Base-by-base conservation (phyloP, 441 rosid genomes). In the Pelargonium australe region DNA sequence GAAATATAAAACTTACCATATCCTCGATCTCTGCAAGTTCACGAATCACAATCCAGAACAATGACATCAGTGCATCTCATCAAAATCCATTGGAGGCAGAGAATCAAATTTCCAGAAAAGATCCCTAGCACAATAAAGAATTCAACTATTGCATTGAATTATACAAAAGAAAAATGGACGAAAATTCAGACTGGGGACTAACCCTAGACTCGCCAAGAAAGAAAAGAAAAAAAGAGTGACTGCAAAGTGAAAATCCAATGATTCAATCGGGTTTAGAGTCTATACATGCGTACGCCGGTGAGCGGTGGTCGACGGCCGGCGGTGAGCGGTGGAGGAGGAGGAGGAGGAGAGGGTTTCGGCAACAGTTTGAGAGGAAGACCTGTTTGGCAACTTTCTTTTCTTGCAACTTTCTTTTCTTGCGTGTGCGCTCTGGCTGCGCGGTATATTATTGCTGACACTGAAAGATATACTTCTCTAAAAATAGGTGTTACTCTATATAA, bases 11-110 rank as follows among this genome's bases (percentile, higher is more conserved):
- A 23, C 55, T 45, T 79, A 80, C 87, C 85, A 82, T 82, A 49
- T 81, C 84, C 68, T 82, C 85, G 66, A 77, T 81, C 68, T 86
- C 89, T 47, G 81, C 91, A 67, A 87, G 81, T 68, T 81, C 87
- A 80, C 87, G 82, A 77, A 81, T 78, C 34, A 76, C 85, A 81
- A 78, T 66, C 83, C 83, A 84, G 77, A 85, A 83, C 68, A 69
- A 70, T 78, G 91, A 83, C 90, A 86, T 87, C 80, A 85, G 83
- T 73, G 75, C 75, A 60, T 68, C 3, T 61, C 63, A 81, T 74
- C 67, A 81, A 79, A 78, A 69, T 80, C 78, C 87, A 80, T 84
- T 76, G 63, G 28, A 57, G 11, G 19, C 57, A 11, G 16, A 49
- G 57, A 11, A 49, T 11, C 14, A n/a, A 11, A 0, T 1, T 49